These are phyloP conservation scores for Diaporthe vexans DNA, from an alignment of 2,329 filamentous ascomycete genomes.

Conservation along the genomic window DNA sequence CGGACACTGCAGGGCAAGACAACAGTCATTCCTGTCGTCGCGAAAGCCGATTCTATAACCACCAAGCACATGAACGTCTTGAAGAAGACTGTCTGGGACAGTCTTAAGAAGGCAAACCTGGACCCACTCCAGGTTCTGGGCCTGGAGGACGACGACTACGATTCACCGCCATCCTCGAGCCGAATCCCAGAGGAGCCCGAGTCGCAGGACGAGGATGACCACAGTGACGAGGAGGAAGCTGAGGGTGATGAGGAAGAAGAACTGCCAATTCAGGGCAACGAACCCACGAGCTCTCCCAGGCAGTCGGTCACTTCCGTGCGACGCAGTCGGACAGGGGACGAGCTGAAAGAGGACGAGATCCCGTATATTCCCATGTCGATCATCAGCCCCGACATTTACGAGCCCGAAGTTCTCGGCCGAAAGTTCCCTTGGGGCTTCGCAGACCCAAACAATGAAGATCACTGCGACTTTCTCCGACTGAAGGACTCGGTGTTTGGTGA, in stretches of 20 bases:
- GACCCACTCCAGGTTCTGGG: conserved; percentile 91
- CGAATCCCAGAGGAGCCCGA: conserved; percentile 66
- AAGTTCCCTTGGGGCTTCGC: conserved; percentile 98
- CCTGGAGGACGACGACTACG: conserved; percentile 80
- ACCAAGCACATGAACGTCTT: conserved; percentile 92
- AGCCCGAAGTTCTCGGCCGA: conserved; percentile 83
- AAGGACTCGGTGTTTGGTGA: conserved; percentile 94
- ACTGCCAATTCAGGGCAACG: conserved; percentile 52
- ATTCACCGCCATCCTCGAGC: conserved; percentile 63
- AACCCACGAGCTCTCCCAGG: conserved; percentile 57
- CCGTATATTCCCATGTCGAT: conserved; percentile 91
- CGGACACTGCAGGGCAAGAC: conserved; percentile 92
- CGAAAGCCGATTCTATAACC: conserved; percentile 98
- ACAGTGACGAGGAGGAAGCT: conserved; percentile 50
- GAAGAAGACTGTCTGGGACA: conserved; percentile 91
- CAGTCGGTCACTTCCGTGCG: conserved; percentile 62
- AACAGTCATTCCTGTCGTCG: conserved; percentile 93
- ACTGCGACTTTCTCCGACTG: conserved; percentile 93
- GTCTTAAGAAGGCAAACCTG: conserved; percentile 85
- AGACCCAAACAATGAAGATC: conserved; percentile 89
- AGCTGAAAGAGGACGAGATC: conserved; percentile 63
- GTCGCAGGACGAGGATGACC: conserved; percentile 57
- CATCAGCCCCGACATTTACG: conserved; percentile 93
- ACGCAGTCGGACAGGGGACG: conserved; percentile 60
- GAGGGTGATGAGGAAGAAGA: conserved; percentile 50